Conservation (phyloP, 2,329 filamentous ascomycete genomes). For the Neonectria hederae region DNA sequence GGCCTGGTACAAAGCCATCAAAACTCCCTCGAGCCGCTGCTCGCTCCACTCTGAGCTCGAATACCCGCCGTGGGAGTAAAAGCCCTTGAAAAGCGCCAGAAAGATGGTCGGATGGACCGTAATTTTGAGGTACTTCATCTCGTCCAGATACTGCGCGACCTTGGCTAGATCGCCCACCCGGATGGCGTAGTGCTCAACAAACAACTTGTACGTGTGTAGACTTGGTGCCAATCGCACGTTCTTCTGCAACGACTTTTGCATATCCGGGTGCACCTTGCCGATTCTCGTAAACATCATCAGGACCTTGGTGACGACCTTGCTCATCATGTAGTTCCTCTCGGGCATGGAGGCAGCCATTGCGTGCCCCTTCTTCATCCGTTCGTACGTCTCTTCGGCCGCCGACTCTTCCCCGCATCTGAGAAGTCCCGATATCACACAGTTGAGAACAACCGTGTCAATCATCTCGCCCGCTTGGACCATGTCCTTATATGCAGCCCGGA, state of each 20-base stretch:
- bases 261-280: constrained; percentile 62
- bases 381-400: constrained; percentile 83
- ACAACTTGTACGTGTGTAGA: constrained; percentile 79
- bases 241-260: constrained; percentile 66
- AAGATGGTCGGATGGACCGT: constrained; percentile 81
- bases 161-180: constrained; percentile 75
- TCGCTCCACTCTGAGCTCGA: constrained; percentile 75
- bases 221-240: constrained; percentile 76
- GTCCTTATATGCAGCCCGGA: constrained; percentile 80
- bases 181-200: constrained; percentile 79
- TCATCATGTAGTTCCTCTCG: constrained; percentile 56
- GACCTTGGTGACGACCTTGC: constrained; percentile 61
- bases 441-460: constrained; percentile 86
- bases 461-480: constrained; percentile 88
- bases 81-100: constrained; percentile 83
- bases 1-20: constrained; percentile 69
- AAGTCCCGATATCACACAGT: constrained; percentile 84
- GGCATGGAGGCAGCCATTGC: constrained; percentile 51
- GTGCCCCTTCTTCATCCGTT: constrained; percentile 79
- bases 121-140: constrained; percentile 78
- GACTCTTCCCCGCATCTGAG: constrained; percentile 78
- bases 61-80: constrained; percentile 74
- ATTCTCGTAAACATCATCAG: constrained; percentile 68
- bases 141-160: constrained; percentile 76
- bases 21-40: constrained; percentile 73